Base-by-base conservation (phyloP, 345 rosid species). In the Punica granatum region DNA sequence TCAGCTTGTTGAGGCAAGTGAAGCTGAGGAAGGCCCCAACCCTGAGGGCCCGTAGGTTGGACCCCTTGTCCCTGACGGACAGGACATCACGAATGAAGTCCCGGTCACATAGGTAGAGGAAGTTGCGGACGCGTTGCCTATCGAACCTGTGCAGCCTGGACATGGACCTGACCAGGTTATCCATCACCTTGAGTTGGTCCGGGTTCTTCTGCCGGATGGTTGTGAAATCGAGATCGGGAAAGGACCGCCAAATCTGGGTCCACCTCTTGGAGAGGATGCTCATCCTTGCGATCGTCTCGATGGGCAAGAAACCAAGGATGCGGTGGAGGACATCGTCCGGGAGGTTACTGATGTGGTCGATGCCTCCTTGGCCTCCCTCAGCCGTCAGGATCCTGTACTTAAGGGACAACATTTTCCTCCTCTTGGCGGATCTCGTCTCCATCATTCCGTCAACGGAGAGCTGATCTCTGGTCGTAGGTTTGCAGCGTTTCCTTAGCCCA, bases 211-310 rank as follows among this genome's bases (percentile, higher is more conserved):
- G 70, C 64, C 77, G 61, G 15, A 84, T 67, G 49, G 86, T 67
- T 56, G 87, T 88, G 82, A 92, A 92, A 73, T 90, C 98, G 3
- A 92, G 97, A 69, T 92, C 98, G 3, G 98, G 97, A 43, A 88
- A 83, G 18, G 98, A 78, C 66, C 72, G 82, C 93, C 96, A 87
- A 7, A 90, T 80, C 39, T 82, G 80, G 71, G 89, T 73, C 89
- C 90, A 92, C 53, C 88, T 63, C 79, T 79, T 88, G 0, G 96
- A 90, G 30, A 92, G 70, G 16, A 71, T 64, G 73, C 89, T 79
- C 30, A 86, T 85, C 74, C 66, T 80, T 0, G 93, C 98, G 21
- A 80, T 79, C 41, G 82, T 66, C 82, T 82, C 78, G 67, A 88
- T 74, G 23, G 93, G 92, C 64, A 92, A 83, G 32, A 79, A 74